Conservation (phyloP, 129 eudicot genomes). For the Chrysanthemum makinoi region DNA sequence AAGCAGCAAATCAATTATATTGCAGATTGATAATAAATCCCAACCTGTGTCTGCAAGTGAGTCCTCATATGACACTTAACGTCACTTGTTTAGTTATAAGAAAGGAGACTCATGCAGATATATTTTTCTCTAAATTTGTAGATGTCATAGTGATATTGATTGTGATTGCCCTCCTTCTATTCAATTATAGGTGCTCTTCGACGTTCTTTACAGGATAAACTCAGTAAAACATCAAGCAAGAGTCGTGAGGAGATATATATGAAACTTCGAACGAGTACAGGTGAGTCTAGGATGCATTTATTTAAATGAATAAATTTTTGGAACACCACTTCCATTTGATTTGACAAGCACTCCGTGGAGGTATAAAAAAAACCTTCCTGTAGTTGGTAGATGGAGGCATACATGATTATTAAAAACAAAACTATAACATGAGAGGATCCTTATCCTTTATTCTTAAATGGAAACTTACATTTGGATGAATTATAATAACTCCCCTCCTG, state of each 20-base stretch:
- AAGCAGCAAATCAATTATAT: constrained; percentile 74
- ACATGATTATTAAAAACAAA: neutral
- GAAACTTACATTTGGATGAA: neutral
- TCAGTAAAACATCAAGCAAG: constrained; percentile 86
- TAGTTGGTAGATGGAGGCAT: neutral
- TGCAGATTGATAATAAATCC: constrained; percentile 89
- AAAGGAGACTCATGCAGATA: constrained; percentile 1
- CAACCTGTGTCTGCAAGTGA: constrained; percentile 97
- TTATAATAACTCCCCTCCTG: neutral
- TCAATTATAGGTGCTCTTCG: constrained; percentile 74
- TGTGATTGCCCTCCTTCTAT: constrained; percentile 8
- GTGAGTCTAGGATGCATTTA: constrained; percentile 35
- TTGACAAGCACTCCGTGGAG: neutral
- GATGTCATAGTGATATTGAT: constrained; percentile 22
- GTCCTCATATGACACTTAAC: constrained; percentile 27
- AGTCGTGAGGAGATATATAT: constrained; percentile 81
- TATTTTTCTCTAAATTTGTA: neutral
- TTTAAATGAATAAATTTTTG: no score
- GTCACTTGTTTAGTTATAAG: constrained; percentile 6
- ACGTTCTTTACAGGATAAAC: constrained; percentile 91
- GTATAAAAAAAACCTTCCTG: neutral
- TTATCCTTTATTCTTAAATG: neutral
- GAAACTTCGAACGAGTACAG: constrained; percentile 92
- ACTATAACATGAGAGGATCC: no score
- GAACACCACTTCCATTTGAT: neutral